A percentile compares a stretch with the other conserved stretches of the same genome.
Evolutionary conservation across 2,329 filamentous ascomycete genomes (phyloP).

Genomic region (Apiospora rasikravindrae): DNA sequence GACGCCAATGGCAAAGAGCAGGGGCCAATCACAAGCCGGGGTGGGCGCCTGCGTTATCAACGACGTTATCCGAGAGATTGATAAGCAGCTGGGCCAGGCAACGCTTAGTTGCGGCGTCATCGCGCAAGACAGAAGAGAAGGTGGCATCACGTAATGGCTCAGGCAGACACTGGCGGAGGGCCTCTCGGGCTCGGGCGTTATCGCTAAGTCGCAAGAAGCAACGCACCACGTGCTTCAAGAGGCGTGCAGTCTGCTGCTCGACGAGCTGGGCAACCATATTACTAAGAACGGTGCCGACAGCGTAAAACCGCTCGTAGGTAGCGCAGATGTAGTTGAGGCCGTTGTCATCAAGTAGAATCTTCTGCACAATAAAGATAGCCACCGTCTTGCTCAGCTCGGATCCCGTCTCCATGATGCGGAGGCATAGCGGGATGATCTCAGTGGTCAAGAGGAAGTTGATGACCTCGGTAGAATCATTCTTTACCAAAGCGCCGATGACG

Average conservation of each 20-base stretch:
- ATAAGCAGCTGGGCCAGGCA: conserved; percentile 97
- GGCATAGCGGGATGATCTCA: conserved; percentile 96
- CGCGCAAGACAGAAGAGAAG: conserved; percentile 93
- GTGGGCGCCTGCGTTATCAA: conserved; percentile 45
- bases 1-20: conserved; percentile 6
- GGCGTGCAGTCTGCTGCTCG: conserved; percentile 92
- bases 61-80: conserved; percentile 90
- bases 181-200: conserved; percentile 93
- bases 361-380: conserved; percentile 99
- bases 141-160: conserved; percentile 99
- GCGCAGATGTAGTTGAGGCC: conserved; percentile 98
- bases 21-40: conserved; percentile 31
- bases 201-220: conserved; percentile 96
- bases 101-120: conserved; percentile 96
- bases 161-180: conserved; percentile 91
- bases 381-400: conserved; percentile 99
- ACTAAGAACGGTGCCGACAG: conserved; percentile 93
- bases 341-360: conserved; percentile 95
- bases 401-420: conserved; percentile 98
- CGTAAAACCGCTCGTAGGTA: conserved; percentile 98
- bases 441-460: conserved; percentile 99
- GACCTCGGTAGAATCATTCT: conserved; percentile 97
- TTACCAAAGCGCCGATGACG: conserved; percentile 95
- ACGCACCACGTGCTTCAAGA: conserved; percentile 96
- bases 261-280: conserved; percentile 99